Evolutionary conservation across 768 basidiomycete species (phyloP).

Genomic region (Pulveroboletus sp.): DNA sequence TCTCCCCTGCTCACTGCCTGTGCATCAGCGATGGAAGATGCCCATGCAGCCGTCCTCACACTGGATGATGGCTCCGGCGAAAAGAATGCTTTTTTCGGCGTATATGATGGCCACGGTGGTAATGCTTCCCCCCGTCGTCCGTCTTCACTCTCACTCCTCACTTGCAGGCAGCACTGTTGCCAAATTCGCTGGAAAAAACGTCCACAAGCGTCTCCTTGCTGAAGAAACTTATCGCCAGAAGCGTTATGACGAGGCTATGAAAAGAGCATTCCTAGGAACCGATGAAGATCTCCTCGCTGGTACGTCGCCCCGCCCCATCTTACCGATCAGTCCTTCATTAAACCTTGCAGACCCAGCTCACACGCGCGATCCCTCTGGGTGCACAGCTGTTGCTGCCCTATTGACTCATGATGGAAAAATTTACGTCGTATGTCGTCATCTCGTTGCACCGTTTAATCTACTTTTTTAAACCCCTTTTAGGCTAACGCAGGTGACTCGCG

Average conservation of each 20-base stretch:
- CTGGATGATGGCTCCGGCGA: conserved; percentile 51
- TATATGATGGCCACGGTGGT: conserved; percentile 99
- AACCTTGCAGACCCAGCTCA: conserved; percentile 69
- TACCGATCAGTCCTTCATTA: conserved; percentile 2
- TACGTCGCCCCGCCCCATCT: conserved; percentile 34
- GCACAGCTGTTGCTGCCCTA: conserved; percentile 89
- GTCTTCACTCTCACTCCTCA: not conserved
- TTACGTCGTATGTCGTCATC: conserved; percentile 60
- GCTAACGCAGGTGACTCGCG: conserved; percentile 98
- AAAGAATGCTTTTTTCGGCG: conserved; percentile 85
- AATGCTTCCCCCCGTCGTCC: conserved; percentile 17
- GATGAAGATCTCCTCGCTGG: conserved; percentile 92
- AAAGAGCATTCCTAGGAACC: conserved; percentile 86
- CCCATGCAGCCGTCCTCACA: conserved; percentile 75
- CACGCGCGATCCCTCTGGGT: conserved; percentile 90
- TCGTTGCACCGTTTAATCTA: conserved; percentile 1
- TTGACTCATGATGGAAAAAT: conserved; percentile 77
- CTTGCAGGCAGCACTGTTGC: conserved; percentile 76
- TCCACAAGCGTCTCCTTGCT: conserved; percentile 72
- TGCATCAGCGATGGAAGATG: conserved; percentile 90
- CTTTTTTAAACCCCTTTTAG: conserved; percentile 39
- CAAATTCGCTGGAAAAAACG: conserved; percentile 78
- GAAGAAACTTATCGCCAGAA: conserved; percentile 71
- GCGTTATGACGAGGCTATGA: conserved; percentile 76
- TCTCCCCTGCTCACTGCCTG: not conserved